These are phyloP conservation scores for Trypanosoma brucei DNA, from an alignment of 208 protist genomes.

Conservation along the genomic window DNA sequence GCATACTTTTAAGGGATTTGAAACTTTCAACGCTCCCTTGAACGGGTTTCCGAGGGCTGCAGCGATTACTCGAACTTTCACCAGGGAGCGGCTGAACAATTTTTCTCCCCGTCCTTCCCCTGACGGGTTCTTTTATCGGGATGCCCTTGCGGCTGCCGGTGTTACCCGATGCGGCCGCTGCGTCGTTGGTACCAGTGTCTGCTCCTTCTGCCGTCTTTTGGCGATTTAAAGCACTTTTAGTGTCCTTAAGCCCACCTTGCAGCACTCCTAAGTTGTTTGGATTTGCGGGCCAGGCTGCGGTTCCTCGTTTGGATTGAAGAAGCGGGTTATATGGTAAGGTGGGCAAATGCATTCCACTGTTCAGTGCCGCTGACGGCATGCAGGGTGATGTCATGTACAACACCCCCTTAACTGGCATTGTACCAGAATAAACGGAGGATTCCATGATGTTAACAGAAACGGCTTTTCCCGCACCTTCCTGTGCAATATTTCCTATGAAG, in stretches of 20 bases:
- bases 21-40: background rate
- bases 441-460: background rate
- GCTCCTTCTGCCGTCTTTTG: no score
- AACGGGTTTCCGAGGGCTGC: background rate
- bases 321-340: constrained; percentile 16
- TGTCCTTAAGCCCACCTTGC: background rate
- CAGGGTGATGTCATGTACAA: constrained; percentile 53
- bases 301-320: background rate
- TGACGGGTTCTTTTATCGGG: background rate
- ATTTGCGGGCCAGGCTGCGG: background rate
- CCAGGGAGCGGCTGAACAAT: background rate
- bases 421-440: constrained; percentile 10
- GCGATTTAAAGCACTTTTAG: no score
- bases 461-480: no score
- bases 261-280: background rate
- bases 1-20: constrained; percentile 1
- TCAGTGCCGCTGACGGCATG: constrained; percentile 31
- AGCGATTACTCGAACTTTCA: background rate
- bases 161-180: no score
- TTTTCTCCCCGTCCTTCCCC: background rate
- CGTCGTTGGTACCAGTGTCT: no score
- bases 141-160: background rate
- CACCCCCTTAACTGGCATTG: constrained; percentile 38
- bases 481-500: no score
- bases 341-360: constrained; percentile 9